Percentiles rank a stretch among this genome's conserved stretches.
Evolutionary conservation across 2,329 filamentous ascomycete species (phyloP).

Genomic region (Aspergillus felis): DNA sequence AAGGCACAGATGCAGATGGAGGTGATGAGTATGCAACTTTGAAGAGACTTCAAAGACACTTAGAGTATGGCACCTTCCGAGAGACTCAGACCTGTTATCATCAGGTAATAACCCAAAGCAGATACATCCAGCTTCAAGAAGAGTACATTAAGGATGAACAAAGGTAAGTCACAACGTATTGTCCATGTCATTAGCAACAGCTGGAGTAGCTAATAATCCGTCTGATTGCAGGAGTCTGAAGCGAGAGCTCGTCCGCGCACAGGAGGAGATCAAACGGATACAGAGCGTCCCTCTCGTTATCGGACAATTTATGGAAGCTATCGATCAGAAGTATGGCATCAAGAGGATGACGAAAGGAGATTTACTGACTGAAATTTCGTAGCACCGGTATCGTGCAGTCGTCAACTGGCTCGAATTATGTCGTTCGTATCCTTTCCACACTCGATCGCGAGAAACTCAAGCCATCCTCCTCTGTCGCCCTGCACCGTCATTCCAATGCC

Average conservation of each 20-base stretch:
- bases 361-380: slow-evolving; percentile 12
- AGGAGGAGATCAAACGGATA: slow-evolving; percentile 99
- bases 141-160: slow-evolving; percentile 99
- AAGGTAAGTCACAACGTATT: slow-evolving; percentile 51
- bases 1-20: slow-evolving; percentile 74
- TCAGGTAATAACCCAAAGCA: slow-evolving; percentile 30
- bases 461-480: slow-evolving; percentile 92
- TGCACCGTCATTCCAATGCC: slow-evolving; percentile 97
- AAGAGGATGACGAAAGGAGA: neutral
- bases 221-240: slow-evolving; percentile 70
- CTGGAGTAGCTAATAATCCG: neutral
- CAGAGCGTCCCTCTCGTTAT: slow-evolving; percentile 97
- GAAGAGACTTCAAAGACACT: slow-evolving; percentile 93
- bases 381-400: slow-evolving; percentile 98
- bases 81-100: neutral
- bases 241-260: slow-evolving; percentile 91
- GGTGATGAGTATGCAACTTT: slow-evolving; percentile 91
- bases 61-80: slow-evolving; percentile 63
- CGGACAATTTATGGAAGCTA: slow-evolving; percentile 99
- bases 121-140: slow-evolving; percentile 95
- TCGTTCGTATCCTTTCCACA: slow-evolving; percentile 95
- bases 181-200: neutral
- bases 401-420: slow-evolving; percentile 97
- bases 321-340: slow-evolving; percentile 84
- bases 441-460: slow-evolving; percentile 98